Conservation (phyloP, 2,329 filamentous ascomycete genomes). For the Calycina marina region DNA sequence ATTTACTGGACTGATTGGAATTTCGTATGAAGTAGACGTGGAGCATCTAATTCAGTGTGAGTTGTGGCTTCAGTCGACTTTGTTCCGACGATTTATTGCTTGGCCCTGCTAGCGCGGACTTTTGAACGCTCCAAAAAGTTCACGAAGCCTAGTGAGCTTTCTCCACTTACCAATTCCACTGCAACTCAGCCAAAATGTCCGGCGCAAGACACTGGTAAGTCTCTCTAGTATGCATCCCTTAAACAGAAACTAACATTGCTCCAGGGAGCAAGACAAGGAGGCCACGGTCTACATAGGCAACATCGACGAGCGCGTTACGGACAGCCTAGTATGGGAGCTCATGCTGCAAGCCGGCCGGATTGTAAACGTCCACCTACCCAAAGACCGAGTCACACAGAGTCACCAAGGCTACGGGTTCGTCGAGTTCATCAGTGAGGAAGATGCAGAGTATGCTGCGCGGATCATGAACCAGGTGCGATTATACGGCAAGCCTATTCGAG, state of each 20-base stretch:
- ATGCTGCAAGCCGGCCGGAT: slow-evolving; percentile 97
- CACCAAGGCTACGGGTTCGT: slow-evolving; percentile 99
- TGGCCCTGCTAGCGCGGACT: too few species aligned
- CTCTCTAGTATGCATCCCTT: slow-evolving; percentile 1
- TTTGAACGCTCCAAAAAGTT: too few species aligned
- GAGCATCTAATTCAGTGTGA: too few species aligned
- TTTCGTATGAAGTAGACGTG: too few species aligned
- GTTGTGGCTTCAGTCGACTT: too few species aligned
- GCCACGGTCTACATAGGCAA: slow-evolving; percentile 97
- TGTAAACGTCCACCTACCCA: slow-evolving; percentile 94
- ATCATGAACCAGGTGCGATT: slow-evolving; percentile 94
- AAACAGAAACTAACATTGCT: too few species aligned
- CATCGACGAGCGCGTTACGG: slow-evolving; percentile 88
- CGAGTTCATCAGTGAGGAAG: slow-evolving; percentile 89
- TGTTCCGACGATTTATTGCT: too few species aligned
- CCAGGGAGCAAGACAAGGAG: slow-evolving; percentile 93
- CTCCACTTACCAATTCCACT: too few species aligned
- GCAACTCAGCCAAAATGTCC: slow-evolving; percentile 29
- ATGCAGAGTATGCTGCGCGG: slow-evolving; percentile 91
- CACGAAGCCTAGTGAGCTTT: too few species aligned
- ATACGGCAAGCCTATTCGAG: slow-evolving; percentile 86
- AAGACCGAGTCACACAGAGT: slow-evolving; percentile 90
- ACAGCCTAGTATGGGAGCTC: slow-evolving; percentile 87
- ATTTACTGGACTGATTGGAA: too few species aligned
- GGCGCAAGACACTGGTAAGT: slow-evolving; percentile 55